phyloP scores from a whole-genome alignment of 2,329 filamentous ascomycete genomes.

The Penicillium occitanis region DNA sequence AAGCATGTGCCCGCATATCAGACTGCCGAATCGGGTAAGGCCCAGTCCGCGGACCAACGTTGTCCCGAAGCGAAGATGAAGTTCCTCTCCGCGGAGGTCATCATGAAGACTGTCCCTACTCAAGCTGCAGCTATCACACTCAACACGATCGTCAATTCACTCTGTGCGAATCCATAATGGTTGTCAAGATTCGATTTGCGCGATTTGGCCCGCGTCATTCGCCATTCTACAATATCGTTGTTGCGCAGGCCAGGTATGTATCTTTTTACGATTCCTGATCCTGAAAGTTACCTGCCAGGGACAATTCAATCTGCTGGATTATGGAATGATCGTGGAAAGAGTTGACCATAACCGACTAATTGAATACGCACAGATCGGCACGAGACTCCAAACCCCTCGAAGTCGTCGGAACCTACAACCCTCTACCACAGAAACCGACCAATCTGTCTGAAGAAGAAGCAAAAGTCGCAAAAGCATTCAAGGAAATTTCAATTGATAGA shows the following conservation, averaged over 20 bases:
- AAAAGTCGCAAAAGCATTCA: constrained; percentile 67
- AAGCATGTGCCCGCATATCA: constrained; percentile 11
- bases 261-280: neutral
- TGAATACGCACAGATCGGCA: constrained; percentile 63
- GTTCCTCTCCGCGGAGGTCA: neutral
- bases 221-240: constrained; percentile 98
- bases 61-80: constrained; percentile 14
- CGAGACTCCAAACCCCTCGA: constrained; percentile 87
- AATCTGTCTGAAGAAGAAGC: constrained; percentile 49
- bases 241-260: constrained; percentile 81
- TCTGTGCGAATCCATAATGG: constrained; percentile 60
- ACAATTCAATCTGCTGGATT: neutral
- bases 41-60: constrained; percentile 6
- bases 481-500: constrained; percentile 86
- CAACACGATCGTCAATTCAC: neutral
- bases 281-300: neutral
- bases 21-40: constrained; percentile 14
- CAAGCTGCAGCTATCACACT: neutral
- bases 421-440: constrained; percentile 55
- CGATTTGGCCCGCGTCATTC: constrained; percentile 85
- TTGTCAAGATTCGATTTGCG: constrained; percentile 88
- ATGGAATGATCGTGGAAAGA: neutral
- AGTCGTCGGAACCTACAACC: constrained; percentile 73
- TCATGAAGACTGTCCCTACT: neutral
- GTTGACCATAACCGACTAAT: neutral